A percentile compares a stretch with the other conserved stretches of the same genome.
phyloP scores from a whole-genome alignment of 768 basidiomycete species.

The Lenzites betulinus region DNA sequence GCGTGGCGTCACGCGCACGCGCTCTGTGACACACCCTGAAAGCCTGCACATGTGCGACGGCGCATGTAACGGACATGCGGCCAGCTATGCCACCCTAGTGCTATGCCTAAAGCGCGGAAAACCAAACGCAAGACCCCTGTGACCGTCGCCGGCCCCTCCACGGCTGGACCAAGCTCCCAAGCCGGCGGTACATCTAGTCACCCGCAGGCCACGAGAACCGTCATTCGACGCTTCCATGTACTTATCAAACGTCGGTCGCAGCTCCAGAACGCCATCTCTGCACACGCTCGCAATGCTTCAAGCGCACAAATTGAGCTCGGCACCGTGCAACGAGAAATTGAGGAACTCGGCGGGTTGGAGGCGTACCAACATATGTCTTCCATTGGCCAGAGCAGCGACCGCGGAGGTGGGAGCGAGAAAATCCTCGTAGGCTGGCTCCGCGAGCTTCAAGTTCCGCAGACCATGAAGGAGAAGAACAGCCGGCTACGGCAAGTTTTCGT shows the following conservation, averaged over 20 bases:
- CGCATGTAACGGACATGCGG: conserved; percentile 1
- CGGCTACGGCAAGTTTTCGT: conserved; percentile 42
- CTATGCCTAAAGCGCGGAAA: conserved; percentile 42
- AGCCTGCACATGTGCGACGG: no score
- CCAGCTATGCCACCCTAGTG: no score
- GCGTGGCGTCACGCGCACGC: no score
- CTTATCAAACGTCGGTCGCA: conserved; percentile 70
- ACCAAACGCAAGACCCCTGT: conserved; percentile 50
- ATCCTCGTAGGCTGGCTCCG: conserved; percentile 77
- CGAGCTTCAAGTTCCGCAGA: conserved; percentile 40
- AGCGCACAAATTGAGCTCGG: no score
- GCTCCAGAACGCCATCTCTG: conserved; percentile 39
- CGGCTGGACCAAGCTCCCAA: conserved; percentile 2
- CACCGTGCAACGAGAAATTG: conserved; percentile 43
- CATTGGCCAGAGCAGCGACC: conserved; percentile 75
- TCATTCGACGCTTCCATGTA: conserved; percentile 82
- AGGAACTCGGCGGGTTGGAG: conserved; percentile 73
- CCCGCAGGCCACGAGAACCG: conserved; percentile 61
- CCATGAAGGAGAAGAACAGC: conserved; percentile 22
- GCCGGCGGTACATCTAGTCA: conserved; percentile 47
- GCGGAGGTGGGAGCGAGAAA: conserved; percentile 89
- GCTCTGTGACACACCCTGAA: no score
- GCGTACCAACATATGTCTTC: conserved; percentile 83
- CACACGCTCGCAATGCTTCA: not conserved
- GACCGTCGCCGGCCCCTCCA: conserved; percentile 31